phyloP scores from a whole-genome alignment of 1,284 basidiomycete species.

The Tremellales sp. region DNA sequence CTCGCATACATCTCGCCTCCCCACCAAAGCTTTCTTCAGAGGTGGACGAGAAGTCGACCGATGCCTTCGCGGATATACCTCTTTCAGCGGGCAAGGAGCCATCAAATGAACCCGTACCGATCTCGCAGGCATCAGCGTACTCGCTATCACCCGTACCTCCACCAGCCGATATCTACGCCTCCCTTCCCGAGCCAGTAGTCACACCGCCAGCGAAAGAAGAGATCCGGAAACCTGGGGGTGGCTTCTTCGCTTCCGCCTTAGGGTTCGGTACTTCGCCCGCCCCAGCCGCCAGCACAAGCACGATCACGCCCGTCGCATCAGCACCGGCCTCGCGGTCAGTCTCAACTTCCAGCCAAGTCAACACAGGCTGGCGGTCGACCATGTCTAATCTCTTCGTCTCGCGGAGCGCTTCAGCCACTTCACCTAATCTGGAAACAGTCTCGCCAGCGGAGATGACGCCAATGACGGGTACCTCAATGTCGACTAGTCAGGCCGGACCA shows the following conservation, averaged over 20 bases:
- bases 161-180: constrained; percentile 12
- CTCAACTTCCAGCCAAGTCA: constrained; percentile 3
- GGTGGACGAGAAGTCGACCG: not conserved
- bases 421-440: constrained; percentile 4
- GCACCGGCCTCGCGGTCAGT: constrained; percentile 6
- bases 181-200: constrained; percentile 14
- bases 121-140: constrained; percentile 2
- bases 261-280: constrained; percentile 14
- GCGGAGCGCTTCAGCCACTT: constrained; percentile 3
- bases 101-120: not conserved
- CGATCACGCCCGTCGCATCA: not conserved
- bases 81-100: not conserved
- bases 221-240: constrained; percentile 3
- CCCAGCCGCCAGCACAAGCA: constrained; percentile 1
- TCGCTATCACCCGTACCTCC: constrained; percentile 12
- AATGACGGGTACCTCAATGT: no score
- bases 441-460: not conserved
- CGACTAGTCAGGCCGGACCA: not conserved
- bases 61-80: constrained; percentile 14
- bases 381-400: constrained; percentile 25
- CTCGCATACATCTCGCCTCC: no score
- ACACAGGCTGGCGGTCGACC: constrained; percentile 31
- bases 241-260: constrained; percentile 24
- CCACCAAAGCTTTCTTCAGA: not conserved
- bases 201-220: constrained; percentile 17